Conservation (phyloP, 352 stramenopile species). For the Peronospora tabacina region DNA sequence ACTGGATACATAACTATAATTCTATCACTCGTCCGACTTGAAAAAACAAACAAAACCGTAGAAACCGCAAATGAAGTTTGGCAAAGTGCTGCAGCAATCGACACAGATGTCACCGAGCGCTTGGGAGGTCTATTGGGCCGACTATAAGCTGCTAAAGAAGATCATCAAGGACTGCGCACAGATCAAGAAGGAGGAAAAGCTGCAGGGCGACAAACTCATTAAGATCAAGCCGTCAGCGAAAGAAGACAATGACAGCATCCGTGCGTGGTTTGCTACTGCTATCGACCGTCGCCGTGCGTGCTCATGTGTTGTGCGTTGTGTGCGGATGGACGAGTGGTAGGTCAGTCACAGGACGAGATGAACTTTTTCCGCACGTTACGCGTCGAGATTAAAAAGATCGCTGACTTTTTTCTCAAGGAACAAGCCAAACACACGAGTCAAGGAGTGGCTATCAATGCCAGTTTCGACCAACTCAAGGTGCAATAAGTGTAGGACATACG, state of each 20-base stretch:
- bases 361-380: slow-evolving; percentile 85
- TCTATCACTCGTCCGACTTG: slow-evolving; percentile 12
- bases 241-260: slow-evolving; percentile 83
- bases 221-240: slow-evolving; percentile 71
- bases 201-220: slow-evolving; percentile 61
- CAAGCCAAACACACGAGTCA: slow-evolving; percentile 63
- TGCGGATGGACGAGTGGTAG: slow-evolving; percentile 23
- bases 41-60: slow-evolving; percentile 4
- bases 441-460: slow-evolving; percentile 56
- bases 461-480: slow-evolving; percentile 62
- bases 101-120: slow-evolving; percentile 71
- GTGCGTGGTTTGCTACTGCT: slow-evolving; percentile 28
- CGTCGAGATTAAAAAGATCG: slow-evolving; percentile 80
- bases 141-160: slow-evolving; percentile 87
- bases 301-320: background rate
- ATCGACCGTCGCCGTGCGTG: background rate
- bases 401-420: slow-evolving; percentile 80
- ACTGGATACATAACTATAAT: slow-evolving; percentile 28
- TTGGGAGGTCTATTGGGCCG: slow-evolving; percentile 75
- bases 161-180: slow-evolving; percentile 88
- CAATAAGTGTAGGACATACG: background rate
- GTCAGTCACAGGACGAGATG: slow-evolving; percentile 75
- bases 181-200: slow-evolving; percentile 81
- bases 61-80: slow-evolving; percentile 90
- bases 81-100: slow-evolving; percentile 82